A percentile compares a stretch with the other conserved stretches of the same genome.
These are phyloP conservation scores for Monosporozyma aquatica DNA, from an alignment of 805 yeast genomes.

Conservation along the genomic window DNA sequence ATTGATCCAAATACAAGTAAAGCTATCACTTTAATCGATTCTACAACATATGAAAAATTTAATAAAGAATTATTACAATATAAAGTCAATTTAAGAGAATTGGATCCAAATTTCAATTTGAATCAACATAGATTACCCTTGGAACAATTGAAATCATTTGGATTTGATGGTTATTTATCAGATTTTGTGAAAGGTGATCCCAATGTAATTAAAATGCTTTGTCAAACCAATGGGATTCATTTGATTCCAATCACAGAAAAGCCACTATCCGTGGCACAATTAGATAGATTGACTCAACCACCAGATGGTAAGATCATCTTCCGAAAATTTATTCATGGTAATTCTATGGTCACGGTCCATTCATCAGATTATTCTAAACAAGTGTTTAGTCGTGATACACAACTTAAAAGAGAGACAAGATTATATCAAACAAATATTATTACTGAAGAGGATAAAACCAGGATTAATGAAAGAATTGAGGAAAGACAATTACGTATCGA, in stretches of 20 bases:
- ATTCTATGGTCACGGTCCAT: constrained; percentile 39
- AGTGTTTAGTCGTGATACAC: constrained; percentile 31
- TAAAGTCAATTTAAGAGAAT: constrained; percentile 52
- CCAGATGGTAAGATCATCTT: constrained; percentile 34
- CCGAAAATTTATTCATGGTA: constrained; percentile 52
- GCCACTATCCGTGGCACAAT: constrained; percentile 36
- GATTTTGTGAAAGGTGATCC: constrained; percentile 70
- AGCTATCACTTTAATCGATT: constrained; percentile 54
- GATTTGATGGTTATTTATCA: constrained; percentile 72
- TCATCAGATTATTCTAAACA: constrained; percentile 52
- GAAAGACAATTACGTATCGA: constrained; percentile 7
- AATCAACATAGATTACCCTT: constrained; percentile 13
- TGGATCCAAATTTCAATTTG: constrained; percentile 12
- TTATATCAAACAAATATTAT: constrained; percentile 21
- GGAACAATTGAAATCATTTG: constrained; percentile 37
- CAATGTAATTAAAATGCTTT: constrained; percentile 63
- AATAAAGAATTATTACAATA: constrained; percentile 36
- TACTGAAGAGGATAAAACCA: constrained; percentile 18
- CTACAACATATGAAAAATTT: constrained; percentile 40
- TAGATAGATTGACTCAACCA: constrained; percentile 31
- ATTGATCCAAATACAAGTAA: constrained; percentile 45
- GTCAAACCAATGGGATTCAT: constrained; percentile 42
- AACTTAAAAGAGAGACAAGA: constrained; percentile 9
- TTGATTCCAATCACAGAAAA: constrained; percentile 55
- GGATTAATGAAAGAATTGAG: constrained; percentile 13